Evolutionary conservation across 208 protist species (phyloP), one percentile per base, ranked within the genome.

Genomic region (Leishmania major): DNA sequence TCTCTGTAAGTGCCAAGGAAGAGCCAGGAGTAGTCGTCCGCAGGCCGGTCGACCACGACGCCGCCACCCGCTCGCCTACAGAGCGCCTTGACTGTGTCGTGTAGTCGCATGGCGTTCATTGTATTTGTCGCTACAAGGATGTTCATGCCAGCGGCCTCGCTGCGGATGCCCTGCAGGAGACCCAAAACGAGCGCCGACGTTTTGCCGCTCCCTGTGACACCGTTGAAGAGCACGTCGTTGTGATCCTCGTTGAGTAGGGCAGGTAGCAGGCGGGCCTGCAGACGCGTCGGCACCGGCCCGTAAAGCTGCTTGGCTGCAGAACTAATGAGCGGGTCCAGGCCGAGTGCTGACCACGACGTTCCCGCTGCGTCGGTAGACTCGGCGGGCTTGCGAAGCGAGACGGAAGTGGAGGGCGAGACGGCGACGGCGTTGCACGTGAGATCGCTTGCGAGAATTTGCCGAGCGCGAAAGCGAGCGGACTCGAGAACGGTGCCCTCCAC

Each of bases 191-290:
- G 88, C 37, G 91, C 88, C 69, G 87, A 92, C 4, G 92, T 95
- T 81, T 96, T 96, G 17, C 94, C 94, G 79, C 90, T 95, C 28
- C 94, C 94, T 0, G 90, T 96, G 28, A 93, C 91, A 8, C 91
- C 92, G 84, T 94, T 94, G 77, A 97, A 92, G 1, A 97, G 51
- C 17, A 97, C 89, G 53, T 97, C 94, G 84, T 95, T 95, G 87
- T 97, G 92, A 78, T 96, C 94, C 62, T 96, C 94, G 79, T 96
- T 74, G 7, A 97, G 72, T 49, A 97, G 86, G 0, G 92, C 91
- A 5, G 91, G 90, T 59, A 97, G 59, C 11, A 97, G 79, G 37
- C 94, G 91, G 13, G 87, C 79, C 87, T 97, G 94, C 75, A 97
- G 73, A 37, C 91, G 90, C 43, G 94, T 90, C 3, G 94, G 91